These are phyloP conservation scores for Daldinia concentrica DNA, from an alignment of 495 filamentous ascomycete species.

Conservation along the genomic window DNA sequence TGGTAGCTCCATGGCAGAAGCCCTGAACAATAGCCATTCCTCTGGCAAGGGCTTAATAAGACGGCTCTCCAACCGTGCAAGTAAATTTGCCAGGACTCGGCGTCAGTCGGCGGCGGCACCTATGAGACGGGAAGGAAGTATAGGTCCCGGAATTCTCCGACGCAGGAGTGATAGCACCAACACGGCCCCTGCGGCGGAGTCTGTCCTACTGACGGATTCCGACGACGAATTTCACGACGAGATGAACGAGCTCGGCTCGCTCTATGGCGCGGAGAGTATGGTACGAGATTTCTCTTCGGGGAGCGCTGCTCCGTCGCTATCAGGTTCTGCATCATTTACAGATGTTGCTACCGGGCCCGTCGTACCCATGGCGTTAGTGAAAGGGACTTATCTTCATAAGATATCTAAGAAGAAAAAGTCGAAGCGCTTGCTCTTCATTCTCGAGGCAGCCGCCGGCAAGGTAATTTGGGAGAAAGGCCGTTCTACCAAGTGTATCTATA, in stretches of 20 bases:
- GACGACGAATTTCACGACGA: conserved; percentile 67
- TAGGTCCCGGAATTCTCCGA: conserved; percentile 86
- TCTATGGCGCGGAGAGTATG: conserved; percentile 44
- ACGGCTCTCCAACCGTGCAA: conserved; percentile 56
- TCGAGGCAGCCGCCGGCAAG: conserved; percentile 83
- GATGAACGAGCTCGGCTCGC: conserved; percentile 41
- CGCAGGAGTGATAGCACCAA: conserved; percentile 87
- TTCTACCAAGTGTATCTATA: conserved; percentile 82
- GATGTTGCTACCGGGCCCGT: conserved; percentile 67
- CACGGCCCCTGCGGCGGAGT: conserved; percentile 60
- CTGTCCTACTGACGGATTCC: conserved; percentile 68
- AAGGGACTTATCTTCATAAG: conserved; percentile 80
- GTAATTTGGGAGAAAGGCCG: conserved; percentile 87
- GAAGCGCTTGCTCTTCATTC: conserved; percentile 75
- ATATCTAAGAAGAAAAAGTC: conserved; percentile 78
- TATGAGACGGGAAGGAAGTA: conserved; percentile 82
- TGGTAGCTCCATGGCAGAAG: conserved; percentile 53
- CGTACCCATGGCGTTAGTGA: conserved; percentile 73
- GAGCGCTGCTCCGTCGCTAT: conserved; percentile 50
- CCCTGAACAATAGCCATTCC: conserved; percentile 43
- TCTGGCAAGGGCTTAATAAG: conserved; percentile 51
- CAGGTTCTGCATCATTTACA: conserved; percentile 46
- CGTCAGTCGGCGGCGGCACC: conserved; percentile 76
- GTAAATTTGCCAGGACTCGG: conserved; percentile 57
- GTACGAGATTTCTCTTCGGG: conserved; percentile 49